These are phyloP conservation scores for Aspergillus fischeri DNA, from an alignment of 2,329 filamentous ascomycete species.

Conservation along the genomic window DNA sequence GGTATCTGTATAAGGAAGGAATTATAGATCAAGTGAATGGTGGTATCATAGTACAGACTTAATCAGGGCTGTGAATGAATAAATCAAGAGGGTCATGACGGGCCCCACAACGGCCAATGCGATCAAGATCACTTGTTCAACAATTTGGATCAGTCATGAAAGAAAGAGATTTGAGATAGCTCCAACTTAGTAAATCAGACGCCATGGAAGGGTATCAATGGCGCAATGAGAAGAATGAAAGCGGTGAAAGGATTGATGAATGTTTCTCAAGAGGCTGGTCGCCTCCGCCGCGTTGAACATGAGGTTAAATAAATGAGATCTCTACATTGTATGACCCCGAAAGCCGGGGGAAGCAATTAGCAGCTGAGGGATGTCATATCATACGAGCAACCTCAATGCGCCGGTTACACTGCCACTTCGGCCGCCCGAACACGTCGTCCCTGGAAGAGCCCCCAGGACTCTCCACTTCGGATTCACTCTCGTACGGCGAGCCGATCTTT, in stretches of 20 bases:
- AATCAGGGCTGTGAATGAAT: background rate
- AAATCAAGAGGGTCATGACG: background rate
- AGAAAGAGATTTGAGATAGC: background rate
- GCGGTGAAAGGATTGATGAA: background rate
- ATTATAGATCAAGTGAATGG: background rate
- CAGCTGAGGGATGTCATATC: slow-evolving; percentile 20
- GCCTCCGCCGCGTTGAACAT: background rate
- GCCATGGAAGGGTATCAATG: background rate
- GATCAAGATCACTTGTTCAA: background rate
- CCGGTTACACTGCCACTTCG: slow-evolving; percentile 24
- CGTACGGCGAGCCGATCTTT: slow-evolving; percentile 14
- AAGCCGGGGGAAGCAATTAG: background rate
- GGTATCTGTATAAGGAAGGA: background rate
- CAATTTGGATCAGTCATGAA: background rate
- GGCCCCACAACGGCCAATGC: background rate
- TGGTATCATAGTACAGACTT: background rate
- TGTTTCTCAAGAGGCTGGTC: background rate
- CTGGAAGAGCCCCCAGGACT: slow-evolving; percentile 12
- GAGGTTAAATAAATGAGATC: no score
- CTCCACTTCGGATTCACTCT: slow-evolving; percentile 26
- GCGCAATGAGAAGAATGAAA: background rate
- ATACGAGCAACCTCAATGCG: slow-evolving; percentile 26
- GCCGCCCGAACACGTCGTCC: slow-evolving; percentile 21
- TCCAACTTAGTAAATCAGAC: no score
- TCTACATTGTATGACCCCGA: no score